These are phyloP conservation scores for Mycoemilia scoparia DNA, from an alignment of 192 early-diverging fungal genomes.

Conservation along the genomic window DNA sequence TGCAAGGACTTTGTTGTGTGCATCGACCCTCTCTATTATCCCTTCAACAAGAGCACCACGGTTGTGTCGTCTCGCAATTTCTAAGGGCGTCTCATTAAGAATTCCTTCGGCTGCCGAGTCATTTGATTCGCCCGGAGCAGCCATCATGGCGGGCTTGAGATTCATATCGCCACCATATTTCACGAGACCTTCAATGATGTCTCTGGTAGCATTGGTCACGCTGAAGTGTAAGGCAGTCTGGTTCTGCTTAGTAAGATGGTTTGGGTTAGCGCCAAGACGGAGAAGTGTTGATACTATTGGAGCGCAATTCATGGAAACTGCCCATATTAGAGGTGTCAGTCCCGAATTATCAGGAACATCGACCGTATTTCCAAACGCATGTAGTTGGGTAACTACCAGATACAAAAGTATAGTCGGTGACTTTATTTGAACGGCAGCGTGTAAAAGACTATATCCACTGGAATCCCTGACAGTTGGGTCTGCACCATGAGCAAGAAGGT, in stretches of 20 bases:
- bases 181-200: slow-evolving; percentile 45
- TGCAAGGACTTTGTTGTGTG: slow-evolving; percentile 3
- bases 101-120: too few relatives aligned
- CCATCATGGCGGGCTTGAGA: slow-evolving; percentile 41
- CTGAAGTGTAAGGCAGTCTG: slow-evolving; percentile 87
- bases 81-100: slow-evolving; percentile 67
- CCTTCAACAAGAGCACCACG: slow-evolving; percentile 18
- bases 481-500: slow-evolving; percentile 62
- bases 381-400: slow-evolving; percentile 42
- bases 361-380: slow-evolving; percentile 33
- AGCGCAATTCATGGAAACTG: slow-evolving; percentile 70
- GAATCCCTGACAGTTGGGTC: slow-evolving; percentile 52
- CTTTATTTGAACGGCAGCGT: slow-evolving; percentile 74
- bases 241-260: slow-evolving; percentile 46
- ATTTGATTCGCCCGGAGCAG: too few relatives aligned
- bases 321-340: slow-evolving; percentile 90
- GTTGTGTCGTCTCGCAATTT: slow-evolving; percentile 61
- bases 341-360: slow-evolving; percentile 56
- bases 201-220: slow-evolving; percentile 38
- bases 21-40: slow-evolving; percentile 6
- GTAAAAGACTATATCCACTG: slow-evolving; percentile 77
- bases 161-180: slow-evolving; percentile 49
- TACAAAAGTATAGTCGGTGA: slow-evolving; percentile 58
- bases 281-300: slow-evolving; percentile 51
- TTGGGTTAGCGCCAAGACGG: slow-evolving; percentile 44